Evolutionary conservation across 2,329 filamentous ascomycete species (phyloP).

Genomic region (Claviceps digitariae): DNA sequence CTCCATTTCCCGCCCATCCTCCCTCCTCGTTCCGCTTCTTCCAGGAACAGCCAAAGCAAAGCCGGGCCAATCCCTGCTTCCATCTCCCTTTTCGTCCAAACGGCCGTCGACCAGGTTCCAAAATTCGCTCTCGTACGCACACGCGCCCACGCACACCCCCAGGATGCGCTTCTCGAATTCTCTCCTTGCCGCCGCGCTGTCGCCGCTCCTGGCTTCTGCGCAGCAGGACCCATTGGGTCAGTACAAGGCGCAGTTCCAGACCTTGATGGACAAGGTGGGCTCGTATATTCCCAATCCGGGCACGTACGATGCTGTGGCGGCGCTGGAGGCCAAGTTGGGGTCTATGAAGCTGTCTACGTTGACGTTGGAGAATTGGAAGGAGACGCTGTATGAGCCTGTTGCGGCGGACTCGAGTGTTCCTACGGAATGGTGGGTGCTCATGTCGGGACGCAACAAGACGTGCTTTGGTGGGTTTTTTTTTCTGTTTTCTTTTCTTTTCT

Average conservation of each 20-base stretch:
- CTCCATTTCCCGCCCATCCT: background rate
- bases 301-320: conserved; percentile 26
- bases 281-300: conserved; percentile 37
- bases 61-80: too few species aligned
- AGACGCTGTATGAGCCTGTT: conserved; percentile 50
- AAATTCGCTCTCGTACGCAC: background rate
- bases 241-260: conserved; percentile 50
- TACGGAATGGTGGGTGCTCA: conserved; percentile 63
- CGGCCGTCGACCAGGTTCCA: background rate
- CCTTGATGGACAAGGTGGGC: conserved; percentile 47
- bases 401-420: conserved; percentile 45
- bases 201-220: conserved; percentile 42
- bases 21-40: too few species aligned
- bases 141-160: background rate
- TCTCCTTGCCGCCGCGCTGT: conserved; percentile 32
- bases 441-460: conserved; percentile 66
- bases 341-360: conserved; percentile 35
- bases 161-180: conserved; percentile 46
- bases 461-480: conserved; percentile 44
- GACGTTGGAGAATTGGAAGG: conserved; percentile 57
- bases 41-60: too few species aligned
- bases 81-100: background rate
- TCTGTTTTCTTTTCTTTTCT: conserved; percentile 8
- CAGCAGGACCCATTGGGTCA: conserved; percentile 38
- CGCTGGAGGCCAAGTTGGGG: conserved; percentile 26